A percentile compares a stretch with the other conserved stretches of the same genome.
These are phyloP conservation scores for Ostreobium quekettii DNA, from an alignment of 139 green algal genomes.

Conservation along the genomic window DNA sequence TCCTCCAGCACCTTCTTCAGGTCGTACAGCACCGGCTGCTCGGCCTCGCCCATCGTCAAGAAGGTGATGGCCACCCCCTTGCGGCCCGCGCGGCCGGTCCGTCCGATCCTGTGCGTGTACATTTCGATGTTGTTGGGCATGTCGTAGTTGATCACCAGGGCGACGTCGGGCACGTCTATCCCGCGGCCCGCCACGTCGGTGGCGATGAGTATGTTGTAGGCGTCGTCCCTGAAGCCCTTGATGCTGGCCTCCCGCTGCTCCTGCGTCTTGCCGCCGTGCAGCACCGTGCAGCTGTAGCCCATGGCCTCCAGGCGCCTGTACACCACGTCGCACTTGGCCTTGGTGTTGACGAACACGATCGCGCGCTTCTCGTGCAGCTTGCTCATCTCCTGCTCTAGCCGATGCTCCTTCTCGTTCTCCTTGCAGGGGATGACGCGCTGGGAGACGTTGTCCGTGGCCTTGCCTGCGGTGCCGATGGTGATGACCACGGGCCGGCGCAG, in stretches of 20 bases:
- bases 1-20: conserved; percentile 76
- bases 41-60: conserved; percentile 56
- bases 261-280: conserved; percentile 90
- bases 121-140: conserved; percentile 90
- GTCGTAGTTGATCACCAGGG: conserved; percentile 96
- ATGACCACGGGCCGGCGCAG: conserved; percentile 73
- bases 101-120: conserved; percentile 96
- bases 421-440: conserved; percentile 76
- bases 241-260: conserved; percentile 81
- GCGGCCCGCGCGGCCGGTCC: conserved; percentile 70
- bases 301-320: conserved; percentile 52
- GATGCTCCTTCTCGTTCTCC: conserved; percentile 70
- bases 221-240: conserved; percentile 81
- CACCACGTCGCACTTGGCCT: conserved; percentile 77
- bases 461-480: conserved; percentile 81
- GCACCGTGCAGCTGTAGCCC: conserved; percentile 62
- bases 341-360: conserved; percentile 98
- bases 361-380: conserved; percentile 55
- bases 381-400: conserved; percentile 51
- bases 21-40: conserved; percentile 83
- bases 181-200: conserved; percentile 96
- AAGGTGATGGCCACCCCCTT: conserved; percentile 88
- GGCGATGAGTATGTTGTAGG: conserved; percentile 89
- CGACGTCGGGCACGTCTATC: conserved; percentile 90
- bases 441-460: conserved; percentile 79